Conservation (phyloP, 2,329 filamentous ascomycete species). For the Rhytidhysteron rufulum region DNA sequence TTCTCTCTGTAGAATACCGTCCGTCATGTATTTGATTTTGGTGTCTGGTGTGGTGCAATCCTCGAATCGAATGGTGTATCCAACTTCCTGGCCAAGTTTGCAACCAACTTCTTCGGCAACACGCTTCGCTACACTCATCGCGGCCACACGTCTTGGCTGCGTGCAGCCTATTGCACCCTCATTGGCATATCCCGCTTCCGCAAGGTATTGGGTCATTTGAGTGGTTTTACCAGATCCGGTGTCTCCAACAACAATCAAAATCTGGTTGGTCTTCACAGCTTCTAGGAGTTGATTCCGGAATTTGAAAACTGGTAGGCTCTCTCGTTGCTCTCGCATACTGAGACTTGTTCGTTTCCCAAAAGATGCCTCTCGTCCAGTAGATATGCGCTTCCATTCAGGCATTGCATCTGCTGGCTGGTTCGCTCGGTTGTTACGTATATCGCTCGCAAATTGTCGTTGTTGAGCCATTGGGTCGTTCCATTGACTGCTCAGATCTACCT, state of each 20-base stretch:
- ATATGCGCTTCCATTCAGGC: slow-evolving; percentile 89
- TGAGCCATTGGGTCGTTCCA: slow-evolving; percentile 98
- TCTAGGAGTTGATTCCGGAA: slow-evolving; percentile 86
- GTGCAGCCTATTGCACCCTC: slow-evolving; percentile 92
- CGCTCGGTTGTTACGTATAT: slow-evolving; percentile 65
- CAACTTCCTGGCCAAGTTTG: slow-evolving; percentile 85
- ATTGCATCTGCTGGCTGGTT: slow-evolving; percentile 62
- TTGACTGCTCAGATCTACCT: slow-evolving; percentile 80
- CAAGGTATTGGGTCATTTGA: slow-evolving; percentile 90
- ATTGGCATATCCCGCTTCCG: slow-evolving; percentile 85
- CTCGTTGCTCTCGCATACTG: slow-evolving; percentile 92
- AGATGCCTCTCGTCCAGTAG: slow-evolving; percentile 73
- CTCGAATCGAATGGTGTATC: slow-evolving; percentile 98
- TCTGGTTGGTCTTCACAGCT: slow-evolving; percentile 80
- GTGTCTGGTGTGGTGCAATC: slow-evolving; percentile 87
- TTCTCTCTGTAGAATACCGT: slow-evolving; percentile 95
- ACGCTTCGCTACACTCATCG: slow-evolving; percentile 98
- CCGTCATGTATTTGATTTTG: slow-evolving; percentile 98
- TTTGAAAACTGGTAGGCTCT: slow-evolving; percentile 81
- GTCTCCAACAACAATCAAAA: slow-evolving; percentile 94
- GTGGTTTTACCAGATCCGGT: slow-evolving; percentile 98
- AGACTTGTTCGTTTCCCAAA: slow-evolving; percentile 83
- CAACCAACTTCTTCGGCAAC: slow-evolving; percentile 97
- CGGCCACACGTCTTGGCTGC: slow-evolving; percentile 93
- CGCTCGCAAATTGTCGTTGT: slow-evolving; percentile 82